Conservation (phyloP, 2,329 filamentous ascomycete genomes). For the Alternaria rosae region DNA sequence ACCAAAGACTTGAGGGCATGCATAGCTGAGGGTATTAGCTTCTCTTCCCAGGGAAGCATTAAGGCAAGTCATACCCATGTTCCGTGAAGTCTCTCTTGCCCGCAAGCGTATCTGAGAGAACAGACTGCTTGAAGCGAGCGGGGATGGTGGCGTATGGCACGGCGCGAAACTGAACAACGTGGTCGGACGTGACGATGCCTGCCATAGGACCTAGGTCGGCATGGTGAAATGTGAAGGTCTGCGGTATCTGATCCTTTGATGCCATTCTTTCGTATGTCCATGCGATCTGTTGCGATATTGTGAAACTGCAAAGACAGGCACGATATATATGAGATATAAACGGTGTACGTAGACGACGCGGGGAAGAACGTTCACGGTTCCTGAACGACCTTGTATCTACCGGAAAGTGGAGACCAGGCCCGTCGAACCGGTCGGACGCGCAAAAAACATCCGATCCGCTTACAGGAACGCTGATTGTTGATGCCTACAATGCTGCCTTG, state of each 20-base stretch:
- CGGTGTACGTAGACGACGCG: neutral
- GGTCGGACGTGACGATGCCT: constrained; percentile 24
- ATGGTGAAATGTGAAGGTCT: constrained; percentile 27
- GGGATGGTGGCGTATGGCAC: constrained; percentile 32
- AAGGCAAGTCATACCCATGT: constrained; percentile 16
- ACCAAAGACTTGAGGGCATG: constrained; percentile 26
- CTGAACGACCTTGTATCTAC: neutral
- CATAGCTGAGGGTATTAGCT: constrained; percentile 17
- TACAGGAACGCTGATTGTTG: neutral
- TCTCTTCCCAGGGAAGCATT: neutral
- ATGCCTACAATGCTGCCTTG: neutral
- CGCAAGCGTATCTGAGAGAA: constrained; percentile 13
- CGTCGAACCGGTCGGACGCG: neutral
- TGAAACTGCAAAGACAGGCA: neutral
- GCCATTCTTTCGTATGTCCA: neutral
- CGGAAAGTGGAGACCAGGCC: neutral
- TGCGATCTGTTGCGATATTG: neutral
- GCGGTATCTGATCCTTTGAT: neutral
- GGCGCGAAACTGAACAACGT: constrained; percentile 37
- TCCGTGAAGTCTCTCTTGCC: constrained; percentile 23
- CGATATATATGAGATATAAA: neutral
- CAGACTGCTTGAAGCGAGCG: constrained; percentile 31
- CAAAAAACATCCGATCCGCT: neutral
- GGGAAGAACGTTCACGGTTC: neutral
- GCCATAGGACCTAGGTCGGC: constrained; percentile 25